phyloP scores from a whole-genome alignment of 1,284 basidiomycete species.

The Exobasidium rhododendri region DNA sequence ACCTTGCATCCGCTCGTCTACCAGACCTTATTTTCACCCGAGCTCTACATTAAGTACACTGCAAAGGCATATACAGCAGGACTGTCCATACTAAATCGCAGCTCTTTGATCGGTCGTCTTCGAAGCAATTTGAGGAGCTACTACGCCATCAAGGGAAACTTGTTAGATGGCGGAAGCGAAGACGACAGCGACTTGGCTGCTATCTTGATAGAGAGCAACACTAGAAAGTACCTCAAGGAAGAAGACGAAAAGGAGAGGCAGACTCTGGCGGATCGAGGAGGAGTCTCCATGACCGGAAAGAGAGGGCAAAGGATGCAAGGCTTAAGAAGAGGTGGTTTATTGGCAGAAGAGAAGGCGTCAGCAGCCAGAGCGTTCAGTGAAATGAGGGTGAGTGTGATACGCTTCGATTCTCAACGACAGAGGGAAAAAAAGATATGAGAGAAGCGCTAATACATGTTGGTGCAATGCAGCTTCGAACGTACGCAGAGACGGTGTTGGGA shows the following conservation, averaged over 20 bases:
- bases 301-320: background rate
- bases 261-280: constrained; percentile 8
- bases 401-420: no score
- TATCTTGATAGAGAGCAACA: background rate
- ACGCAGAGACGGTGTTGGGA: constrained; percentile 4
- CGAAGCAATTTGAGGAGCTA: background rate
- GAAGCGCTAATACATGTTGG: no score
- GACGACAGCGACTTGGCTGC: background rate
- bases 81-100: background rate
- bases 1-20: constrained; percentile 8
- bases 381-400: background rate
- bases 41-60: constrained; percentile 4
- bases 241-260: constrained; percentile 8
- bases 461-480: background rate
- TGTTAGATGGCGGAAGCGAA: background rate
- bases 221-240: background rate
- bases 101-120: constrained; percentile 5
- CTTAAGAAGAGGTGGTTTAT: background rate
- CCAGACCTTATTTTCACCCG: background rate
- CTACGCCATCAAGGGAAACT: background rate
- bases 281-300: constrained; percentile 3
- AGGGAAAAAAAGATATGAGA: no score
- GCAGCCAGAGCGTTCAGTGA: background rate
- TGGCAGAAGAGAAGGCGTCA: constrained; percentile 6
- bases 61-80: background rate